These are phyloP conservation scores for Kalanchoe fedtschenkoi DNA, from an alignment of 164 flowering plant species.

Conservation along the genomic window DNA sequence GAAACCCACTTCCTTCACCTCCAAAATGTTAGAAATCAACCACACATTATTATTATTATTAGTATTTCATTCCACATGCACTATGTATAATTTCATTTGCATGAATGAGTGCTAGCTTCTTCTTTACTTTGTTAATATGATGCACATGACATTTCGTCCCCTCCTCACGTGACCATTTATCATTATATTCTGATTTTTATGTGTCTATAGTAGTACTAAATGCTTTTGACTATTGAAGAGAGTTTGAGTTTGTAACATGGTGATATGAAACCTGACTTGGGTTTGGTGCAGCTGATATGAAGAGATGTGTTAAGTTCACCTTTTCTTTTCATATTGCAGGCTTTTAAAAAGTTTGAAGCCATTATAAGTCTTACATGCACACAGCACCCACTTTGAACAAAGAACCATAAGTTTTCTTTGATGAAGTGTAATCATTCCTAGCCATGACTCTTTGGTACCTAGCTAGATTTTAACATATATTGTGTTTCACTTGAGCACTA, in stretches of 20 bases:
- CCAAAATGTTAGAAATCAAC: neutral
- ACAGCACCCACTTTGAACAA: neutral
- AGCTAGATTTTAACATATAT: neutral
- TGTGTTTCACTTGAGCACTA: no score
- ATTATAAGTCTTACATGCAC: neutral
- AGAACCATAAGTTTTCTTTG: no score
- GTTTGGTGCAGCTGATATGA: neutral
- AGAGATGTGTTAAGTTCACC: neutral
- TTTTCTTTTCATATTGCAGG: conserved; percentile 1
- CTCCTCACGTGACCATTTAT: neutral
- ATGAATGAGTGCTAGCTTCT: neutral
- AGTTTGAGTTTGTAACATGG: neutral
- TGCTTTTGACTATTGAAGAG: neutral
- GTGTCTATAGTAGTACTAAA: no score
- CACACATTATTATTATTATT: neutral
- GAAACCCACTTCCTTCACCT: neutral
- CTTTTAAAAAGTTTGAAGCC: neutral
- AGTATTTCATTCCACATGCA: neutral
- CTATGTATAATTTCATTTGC: neutral
- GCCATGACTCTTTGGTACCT: neutral
- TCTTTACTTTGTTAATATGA: neutral
- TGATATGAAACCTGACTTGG: no score
- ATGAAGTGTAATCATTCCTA: no score
- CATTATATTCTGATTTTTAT: neutral
- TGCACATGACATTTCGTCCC: neutral